phyloP scores from a whole-genome alignment of 495 filamentous ascomycete genomes.

The Jackrogersella multiformis region DNA sequence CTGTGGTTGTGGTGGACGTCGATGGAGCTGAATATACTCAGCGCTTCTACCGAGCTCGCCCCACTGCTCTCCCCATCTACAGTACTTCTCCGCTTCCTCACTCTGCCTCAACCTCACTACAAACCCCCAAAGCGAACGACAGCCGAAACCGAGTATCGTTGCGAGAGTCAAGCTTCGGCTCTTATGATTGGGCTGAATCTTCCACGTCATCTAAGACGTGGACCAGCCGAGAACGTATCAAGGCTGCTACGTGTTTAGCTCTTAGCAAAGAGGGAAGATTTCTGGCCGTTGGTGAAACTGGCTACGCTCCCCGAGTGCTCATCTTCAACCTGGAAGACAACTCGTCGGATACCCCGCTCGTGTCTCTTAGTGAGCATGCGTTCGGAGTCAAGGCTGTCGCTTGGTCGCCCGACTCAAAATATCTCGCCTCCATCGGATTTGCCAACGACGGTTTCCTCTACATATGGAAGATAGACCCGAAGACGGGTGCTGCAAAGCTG shows the following conservation, averaged over 20 bases:
- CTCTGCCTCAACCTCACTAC: slow-evolving; percentile 59
- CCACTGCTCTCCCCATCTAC: slow-evolving; percentile 74
- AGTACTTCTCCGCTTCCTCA: slow-evolving; percentile 51
- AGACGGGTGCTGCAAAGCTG: slow-evolving; percentile 83
- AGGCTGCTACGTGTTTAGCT: slow-evolving; percentile 93
- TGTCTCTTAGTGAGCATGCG: slow-evolving; percentile 85
- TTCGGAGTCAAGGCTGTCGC: slow-evolving; percentile 89
- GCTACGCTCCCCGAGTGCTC: slow-evolving; percentile 89
- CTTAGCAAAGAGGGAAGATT: slow-evolving; percentile 90
- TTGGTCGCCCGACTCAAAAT: slow-evolving; percentile 87
- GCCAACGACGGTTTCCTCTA: slow-evolving; percentile 94
- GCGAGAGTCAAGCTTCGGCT: slow-evolving; percentile 63
- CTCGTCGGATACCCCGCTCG: slow-evolving; percentile 82
- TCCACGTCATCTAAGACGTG: slow-evolving; percentile 72
- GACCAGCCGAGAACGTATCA: slow-evolving; percentile 88
- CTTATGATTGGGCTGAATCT: slow-evolving; percentile 66
- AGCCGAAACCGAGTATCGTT: slow-evolving; percentile 67
- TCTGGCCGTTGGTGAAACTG: slow-evolving; percentile 94
- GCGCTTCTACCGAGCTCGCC: slow-evolving; percentile 88
- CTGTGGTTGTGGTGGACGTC: slow-evolving; percentile 87
- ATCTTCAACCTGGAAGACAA: slow-evolving; percentile 85
- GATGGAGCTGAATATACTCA: slow-evolving; percentile 79
- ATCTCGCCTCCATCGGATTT: slow-evolving; percentile 86
- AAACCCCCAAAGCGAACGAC: slow-evolving; percentile 73
- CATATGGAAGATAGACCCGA: slow-evolving; percentile 84